These are phyloP conservation scores for Aspergillus incahuasiensis DNA, from an alignment of 495 filamentous ascomycete genomes.

Conservation along the genomic window DNA sequence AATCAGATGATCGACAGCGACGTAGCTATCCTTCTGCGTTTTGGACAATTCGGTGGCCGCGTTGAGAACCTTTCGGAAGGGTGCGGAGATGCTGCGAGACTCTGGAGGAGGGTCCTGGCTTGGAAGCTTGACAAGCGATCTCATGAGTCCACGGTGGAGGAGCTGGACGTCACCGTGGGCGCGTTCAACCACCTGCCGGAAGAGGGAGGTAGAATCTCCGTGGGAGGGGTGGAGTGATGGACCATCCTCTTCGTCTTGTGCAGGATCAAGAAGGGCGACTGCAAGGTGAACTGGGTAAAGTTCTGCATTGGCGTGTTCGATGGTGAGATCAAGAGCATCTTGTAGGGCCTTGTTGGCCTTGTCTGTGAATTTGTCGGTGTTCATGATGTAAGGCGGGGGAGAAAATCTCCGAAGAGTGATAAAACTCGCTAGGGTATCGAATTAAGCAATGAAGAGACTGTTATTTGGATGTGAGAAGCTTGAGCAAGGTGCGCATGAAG, in stretches of 20 bases:
- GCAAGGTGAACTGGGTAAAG: conserved; percentile 84
- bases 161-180: conserved; percentile 88
- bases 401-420: conserved; percentile 6
- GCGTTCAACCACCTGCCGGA: conserved; percentile 89
- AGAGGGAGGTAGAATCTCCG: conserved; percentile 59
- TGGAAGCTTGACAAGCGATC: conserved; percentile 80
- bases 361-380: conserved; percentile 74
- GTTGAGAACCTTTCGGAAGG: conserved; percentile 74
- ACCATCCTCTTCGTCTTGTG: conserved; percentile 71
- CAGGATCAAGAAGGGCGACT: conserved; percentile 80
- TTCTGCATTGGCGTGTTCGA: conserved; percentile 86
- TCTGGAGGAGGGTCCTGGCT: conserved; percentile 95
- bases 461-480: background rate
- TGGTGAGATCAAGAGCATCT: conserved; percentile 76
- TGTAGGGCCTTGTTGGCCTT: conserved; percentile 80
- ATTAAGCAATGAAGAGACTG: background rate
- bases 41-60: conserved; percentile 86
- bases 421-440: background rate
- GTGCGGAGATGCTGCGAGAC: conserved; percentile 69
- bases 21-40: conserved; percentile 90
- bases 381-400: conserved; percentile 29
- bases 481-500: background rate
- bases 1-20: conserved; percentile 93
- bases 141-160: conserved; percentile 85
- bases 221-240: conserved; percentile 56